These are phyloP conservation scores for Penicillium samsonianum DNA, from an alignment of 495 filamentous ascomycete genomes.

Conservation along the genomic window DNA sequence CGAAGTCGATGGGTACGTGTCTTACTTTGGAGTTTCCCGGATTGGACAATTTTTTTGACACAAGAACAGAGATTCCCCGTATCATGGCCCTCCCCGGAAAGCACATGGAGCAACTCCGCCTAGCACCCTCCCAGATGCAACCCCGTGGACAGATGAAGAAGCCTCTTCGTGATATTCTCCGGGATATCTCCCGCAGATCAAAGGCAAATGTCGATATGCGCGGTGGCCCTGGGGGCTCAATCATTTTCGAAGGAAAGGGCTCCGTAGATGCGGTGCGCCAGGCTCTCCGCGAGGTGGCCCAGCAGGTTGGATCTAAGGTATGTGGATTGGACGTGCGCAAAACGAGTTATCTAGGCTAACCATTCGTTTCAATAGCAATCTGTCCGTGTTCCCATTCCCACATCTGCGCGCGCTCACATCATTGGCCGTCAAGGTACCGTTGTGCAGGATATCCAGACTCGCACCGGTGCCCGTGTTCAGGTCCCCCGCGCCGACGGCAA, in stretches of 20 bases:
- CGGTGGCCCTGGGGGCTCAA: constrained; percentile 60
- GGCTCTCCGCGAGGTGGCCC: constrained; percentile 81
- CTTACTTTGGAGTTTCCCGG: neutral
- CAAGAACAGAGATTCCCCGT: constrained; percentile 48
- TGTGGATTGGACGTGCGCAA: neutral
- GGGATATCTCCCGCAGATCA: constrained; percentile 85
- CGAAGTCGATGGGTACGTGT: constrained; percentile 48
- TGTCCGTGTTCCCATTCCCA: constrained; percentile 74
- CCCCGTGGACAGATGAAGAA: constrained; percentile 76
- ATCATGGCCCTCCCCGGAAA: constrained; percentile 74
- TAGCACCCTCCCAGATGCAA: constrained; percentile 71
- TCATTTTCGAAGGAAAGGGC: constrained; percentile 80
- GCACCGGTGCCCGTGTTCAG: constrained; percentile 83
- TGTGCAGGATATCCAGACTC: constrained; percentile 81
- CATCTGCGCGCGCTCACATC: constrained; percentile 78
- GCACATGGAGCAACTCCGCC: constrained; percentile 69
- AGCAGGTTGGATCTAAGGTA: constrained; percentile 83
- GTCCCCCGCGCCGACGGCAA: constrained; percentile 75
- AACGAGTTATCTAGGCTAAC: neutral
- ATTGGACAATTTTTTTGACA: constrained; percentile 6
- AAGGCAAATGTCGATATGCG: constrained; percentile 79
- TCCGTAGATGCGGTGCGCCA: constrained; percentile 74
- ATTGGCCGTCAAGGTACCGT: constrained; percentile 90
- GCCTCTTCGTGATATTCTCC: constrained; percentile 75
- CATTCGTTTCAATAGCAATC: constrained; percentile 56